Conservation (phyloP, 192 early-diverging fungal species). For the Chytriomyces sp. region DNA sequence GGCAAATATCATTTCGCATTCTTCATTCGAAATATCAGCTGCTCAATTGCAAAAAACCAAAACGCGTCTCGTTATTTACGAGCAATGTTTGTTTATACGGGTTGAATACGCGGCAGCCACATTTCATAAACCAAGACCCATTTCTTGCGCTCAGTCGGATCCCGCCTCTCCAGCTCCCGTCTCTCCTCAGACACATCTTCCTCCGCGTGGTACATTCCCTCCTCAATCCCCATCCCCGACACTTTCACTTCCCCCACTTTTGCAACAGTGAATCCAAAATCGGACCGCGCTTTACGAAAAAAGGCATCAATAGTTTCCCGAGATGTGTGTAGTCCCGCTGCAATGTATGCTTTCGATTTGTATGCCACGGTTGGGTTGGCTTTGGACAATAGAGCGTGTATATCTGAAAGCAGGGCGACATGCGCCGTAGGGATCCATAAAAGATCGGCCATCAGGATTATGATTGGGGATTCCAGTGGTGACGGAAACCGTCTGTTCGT, state of each 20-base stretch:
- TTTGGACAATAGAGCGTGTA: neutral
- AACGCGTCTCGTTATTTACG: too few species aligned
- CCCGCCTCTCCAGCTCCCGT: slow-evolving; percentile 6
- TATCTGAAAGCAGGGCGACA: slow-evolving; percentile 13
- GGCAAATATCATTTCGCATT: too few species aligned
- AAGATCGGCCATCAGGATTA: slow-evolving; percentile 32
- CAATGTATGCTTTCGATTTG: slow-evolving; percentile 21
- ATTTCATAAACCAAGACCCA: slow-evolving; percentile 34
- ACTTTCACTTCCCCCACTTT: slow-evolving; percentile 29
- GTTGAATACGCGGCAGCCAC: neutral
- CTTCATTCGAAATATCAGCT: too few species aligned
- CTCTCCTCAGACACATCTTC: slow-evolving; percentile 6
- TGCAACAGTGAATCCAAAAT: slow-evolving; percentile 13
- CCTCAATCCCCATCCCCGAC: neutral
- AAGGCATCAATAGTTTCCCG: slow-evolving; percentile 26
- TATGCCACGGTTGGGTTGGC: neutral
- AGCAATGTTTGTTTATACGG: too few species aligned
- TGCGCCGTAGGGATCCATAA: slow-evolving; percentile 33
- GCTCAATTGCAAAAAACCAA: too few species aligned
- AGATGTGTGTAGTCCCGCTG: slow-evolving; percentile 32
- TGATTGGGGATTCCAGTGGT: slow-evolving; percentile 1
- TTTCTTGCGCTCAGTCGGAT: slow-evolving; percentile 28
- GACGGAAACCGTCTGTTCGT: neutral
- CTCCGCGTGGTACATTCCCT: slow-evolving; percentile 5
- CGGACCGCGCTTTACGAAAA: slow-evolving; percentile 3